phyloP scores from a whole-genome alignment of 345 rosid species.

The Brassica cretica region DNA sequence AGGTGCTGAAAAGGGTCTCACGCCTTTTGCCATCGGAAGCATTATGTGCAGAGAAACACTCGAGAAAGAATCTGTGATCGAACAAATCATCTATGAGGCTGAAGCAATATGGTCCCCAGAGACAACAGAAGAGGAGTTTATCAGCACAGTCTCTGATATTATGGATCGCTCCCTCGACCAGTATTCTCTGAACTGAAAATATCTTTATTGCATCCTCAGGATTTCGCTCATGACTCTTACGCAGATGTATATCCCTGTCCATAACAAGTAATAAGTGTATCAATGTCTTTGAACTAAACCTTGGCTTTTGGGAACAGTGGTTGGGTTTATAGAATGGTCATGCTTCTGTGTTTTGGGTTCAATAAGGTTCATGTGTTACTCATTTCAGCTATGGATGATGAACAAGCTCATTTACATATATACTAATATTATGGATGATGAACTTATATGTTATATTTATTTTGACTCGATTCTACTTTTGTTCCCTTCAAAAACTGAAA shows the following conservation, averaged over 20 bases:
- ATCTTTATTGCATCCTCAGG: neutral
- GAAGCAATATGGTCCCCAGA: slow-evolving; percentile 53
- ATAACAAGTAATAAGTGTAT: slow-evolving; percentile 26
- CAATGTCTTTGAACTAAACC: slow-evolving; percentile 24
- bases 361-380: neutral
- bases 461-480: too few species aligned
- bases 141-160: slow-evolving; percentile 49
- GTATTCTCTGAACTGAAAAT: slow-evolving; percentile 30
- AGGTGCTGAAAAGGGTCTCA: slow-evolving; percentile 65
- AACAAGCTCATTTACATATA: neutral
- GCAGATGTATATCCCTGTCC: slow-evolving; percentile 18
- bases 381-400: slow-evolving; percentile 2
- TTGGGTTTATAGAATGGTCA: slow-evolving; percentile 9
- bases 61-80: slow-evolving; percentile 59
- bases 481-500: neutral
- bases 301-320: slow-evolving; percentile 10
- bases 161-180: slow-evolving; percentile 57
- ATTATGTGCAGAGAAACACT: slow-evolving; percentile 76
- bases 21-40: slow-evolving; percentile 70
- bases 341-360: neutral
- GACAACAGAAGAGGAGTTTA: slow-evolving; percentile 56
- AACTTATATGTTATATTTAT: neutral
- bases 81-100: slow-evolving; percentile 63
- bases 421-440: neutral
- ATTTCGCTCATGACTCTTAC: neutral